Evolutionary conservation across 352 stramenopile species (phyloP).

Genomic region (Phytophthora chlamydospora): DNA sequence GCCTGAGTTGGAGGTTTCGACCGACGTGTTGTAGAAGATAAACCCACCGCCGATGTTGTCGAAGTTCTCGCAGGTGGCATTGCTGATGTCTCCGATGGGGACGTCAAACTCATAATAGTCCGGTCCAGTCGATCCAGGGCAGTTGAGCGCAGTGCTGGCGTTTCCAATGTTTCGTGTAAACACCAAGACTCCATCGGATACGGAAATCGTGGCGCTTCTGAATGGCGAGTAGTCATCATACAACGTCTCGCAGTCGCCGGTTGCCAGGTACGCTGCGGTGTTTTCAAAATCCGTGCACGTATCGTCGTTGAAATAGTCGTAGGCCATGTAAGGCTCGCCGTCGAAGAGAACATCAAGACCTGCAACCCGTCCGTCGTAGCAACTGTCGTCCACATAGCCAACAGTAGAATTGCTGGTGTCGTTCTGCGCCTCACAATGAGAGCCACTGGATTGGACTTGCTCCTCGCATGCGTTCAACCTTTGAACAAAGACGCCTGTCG

Average conservation of each 20-base stretch:
- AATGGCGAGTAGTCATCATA: neutral
- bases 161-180: neutral
- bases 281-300: conserved; percentile 1
- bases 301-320: neutral
- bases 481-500: conserved; percentile 6
- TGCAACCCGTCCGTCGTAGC: neutral
- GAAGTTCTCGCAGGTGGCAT: neutral
- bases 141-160: neutral
- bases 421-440: neutral
- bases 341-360: neutral
- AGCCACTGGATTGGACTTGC: neutral
- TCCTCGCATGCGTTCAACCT: neutral
- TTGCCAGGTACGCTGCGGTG: neutral
- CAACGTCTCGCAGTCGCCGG: neutral
- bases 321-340: neutral
- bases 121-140: neutral
- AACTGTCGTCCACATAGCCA: conserved; percentile 1
- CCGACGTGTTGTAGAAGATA: neutral
- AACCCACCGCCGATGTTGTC: neutral
- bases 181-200: neutral
- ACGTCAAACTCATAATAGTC: conserved; percentile 1
- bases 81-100: neutral
- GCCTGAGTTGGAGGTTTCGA: neutral
- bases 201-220: neutral
- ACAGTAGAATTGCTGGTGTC: neutral